phyloP scores from a whole-genome alignment of 495 filamentous ascomycete genomes.

The Sordaria brevicollis region DNA sequence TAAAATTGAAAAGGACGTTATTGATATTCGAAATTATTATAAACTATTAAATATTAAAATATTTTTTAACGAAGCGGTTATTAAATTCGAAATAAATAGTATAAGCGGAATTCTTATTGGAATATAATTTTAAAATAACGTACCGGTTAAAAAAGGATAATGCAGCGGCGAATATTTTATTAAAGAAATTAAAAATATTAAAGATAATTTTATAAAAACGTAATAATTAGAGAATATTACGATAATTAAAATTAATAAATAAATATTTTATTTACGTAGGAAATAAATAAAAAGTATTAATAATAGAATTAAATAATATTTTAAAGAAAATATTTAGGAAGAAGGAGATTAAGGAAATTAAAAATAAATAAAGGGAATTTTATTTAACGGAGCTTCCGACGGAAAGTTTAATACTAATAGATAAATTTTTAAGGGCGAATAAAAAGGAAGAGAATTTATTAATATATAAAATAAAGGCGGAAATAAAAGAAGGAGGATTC shows the following conservation, averaged over 20 bases:
- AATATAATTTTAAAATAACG: slow-evolving; percentile 1
- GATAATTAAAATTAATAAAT: too few species aligned
- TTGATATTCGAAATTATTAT: too few species aligned
- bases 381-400: too few species aligned
- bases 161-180: background rate
- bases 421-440: background rate
- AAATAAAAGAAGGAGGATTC: background rate
- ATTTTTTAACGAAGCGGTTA: too few species aligned
- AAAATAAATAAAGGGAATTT: too few species aligned
- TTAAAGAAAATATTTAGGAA: too few species aligned
- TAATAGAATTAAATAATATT: too few species aligned
- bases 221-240: background rate
- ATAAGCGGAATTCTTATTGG: background rate
- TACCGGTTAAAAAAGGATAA: background rate
- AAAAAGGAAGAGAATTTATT: background rate
- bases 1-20: background rate
- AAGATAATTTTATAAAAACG: background rate
- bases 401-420: too few species aligned
- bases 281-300: too few species aligned
- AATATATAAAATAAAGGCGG: background rate
- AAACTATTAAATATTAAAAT: too few species aligned
- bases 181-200: background rate
- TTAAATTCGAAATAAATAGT: background rate
- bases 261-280: too few species aligned
- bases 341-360: too few species aligned